phyloP scores from a whole-genome alignment of 2,329 filamentous ascomycete species.

The Macroventuria anomochaeta region DNA sequence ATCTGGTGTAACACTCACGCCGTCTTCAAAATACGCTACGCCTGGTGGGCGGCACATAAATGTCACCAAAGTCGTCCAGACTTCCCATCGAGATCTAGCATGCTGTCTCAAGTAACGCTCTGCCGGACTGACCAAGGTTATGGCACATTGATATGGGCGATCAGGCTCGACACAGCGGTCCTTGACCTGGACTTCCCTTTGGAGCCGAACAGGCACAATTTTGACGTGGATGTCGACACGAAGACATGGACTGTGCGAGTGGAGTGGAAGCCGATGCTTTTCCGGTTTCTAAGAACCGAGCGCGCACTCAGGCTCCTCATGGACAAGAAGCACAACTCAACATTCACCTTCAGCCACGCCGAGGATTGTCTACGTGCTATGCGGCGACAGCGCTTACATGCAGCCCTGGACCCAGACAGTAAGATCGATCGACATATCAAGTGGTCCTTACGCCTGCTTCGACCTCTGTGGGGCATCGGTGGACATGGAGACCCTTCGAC shows the following conservation, averaged over 20 bases:
- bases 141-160: conserved; percentile 34
- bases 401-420: conserved; percentile 20
- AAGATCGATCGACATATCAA: conserved; percentile 24
- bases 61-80: not conserved
- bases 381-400: conserved; percentile 33
- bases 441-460: conserved; percentile 33
- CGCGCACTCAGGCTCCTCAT: conserved; percentile 25
- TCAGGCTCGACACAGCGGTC: conserved; percentile 35
- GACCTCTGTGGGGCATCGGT: conserved; percentile 31
- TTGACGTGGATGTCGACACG: conserved; percentile 21
- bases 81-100: not conserved
- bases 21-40: conserved; percentile 31
- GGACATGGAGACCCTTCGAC: conserved; percentile 12
- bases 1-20: conserved; percentile 30
- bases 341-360: conserved; percentile 30
- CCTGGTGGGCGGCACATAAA: conserved; percentile 23
- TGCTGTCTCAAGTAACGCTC: conserved; percentile 18
- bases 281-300: conserved; percentile 34
- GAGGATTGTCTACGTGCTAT: conserved; percentile 40
- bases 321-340: conserved; percentile 25
- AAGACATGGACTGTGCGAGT: conserved; percentile 13
- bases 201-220: conserved; percentile 5
- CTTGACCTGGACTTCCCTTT: conserved; percentile 32
- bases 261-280: conserved; percentile 34
- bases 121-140: conserved; percentile 16